Conservation (phyloP, 2,329 filamentous ascomycete genomes). For the Pyrenophora seminiperda region DNA sequence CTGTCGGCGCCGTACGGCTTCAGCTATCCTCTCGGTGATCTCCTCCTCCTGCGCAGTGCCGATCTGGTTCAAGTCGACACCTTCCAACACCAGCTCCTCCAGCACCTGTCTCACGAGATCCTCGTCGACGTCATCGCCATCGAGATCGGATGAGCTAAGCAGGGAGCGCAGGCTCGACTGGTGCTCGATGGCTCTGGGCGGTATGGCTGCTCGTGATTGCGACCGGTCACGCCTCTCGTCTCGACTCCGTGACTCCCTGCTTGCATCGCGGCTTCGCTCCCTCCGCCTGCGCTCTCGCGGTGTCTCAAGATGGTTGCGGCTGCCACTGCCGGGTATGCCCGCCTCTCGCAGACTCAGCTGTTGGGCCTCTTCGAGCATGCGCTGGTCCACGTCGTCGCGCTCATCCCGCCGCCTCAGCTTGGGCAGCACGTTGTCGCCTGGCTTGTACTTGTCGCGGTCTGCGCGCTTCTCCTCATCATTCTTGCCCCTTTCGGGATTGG, state of each 20-base stretch:
- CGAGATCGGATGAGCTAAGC: slow-evolving; percentile 78
- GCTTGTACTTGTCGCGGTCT: slow-evolving; percentile 75
- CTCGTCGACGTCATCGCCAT: slow-evolving; percentile 77
- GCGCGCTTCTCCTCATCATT: slow-evolving; percentile 75
- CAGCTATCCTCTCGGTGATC: slow-evolving; percentile 86
- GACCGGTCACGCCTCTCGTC: slow-evolving; percentile 27
- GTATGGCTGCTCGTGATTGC: slow-evolving; percentile 29
- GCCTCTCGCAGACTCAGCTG: slow-evolving; percentile 74
- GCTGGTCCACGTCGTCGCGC: slow-evolving; percentile 68
- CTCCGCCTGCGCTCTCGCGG: slow-evolving; percentile 41
- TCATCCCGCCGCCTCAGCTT: slow-evolving; percentile 57
- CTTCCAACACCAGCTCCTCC: slow-evolving; percentile 84
- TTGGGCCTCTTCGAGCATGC: slow-evolving; percentile 72
- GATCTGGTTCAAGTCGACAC: slow-evolving; percentile 85
- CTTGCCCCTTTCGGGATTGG: slow-evolving; percentile 77
- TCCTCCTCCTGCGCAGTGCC: slow-evolving; percentile 85
- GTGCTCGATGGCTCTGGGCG: slow-evolving; percentile 73
- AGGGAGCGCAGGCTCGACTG: slow-evolving; percentile 87
- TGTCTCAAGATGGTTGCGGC: slow-evolving; percentile 51
- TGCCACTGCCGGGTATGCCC: slow-evolving; percentile 53
- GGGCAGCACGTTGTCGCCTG: slow-evolving; percentile 80
- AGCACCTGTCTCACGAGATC: slow-evolving; percentile 90
- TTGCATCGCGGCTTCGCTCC: slow-evolving; percentile 48
- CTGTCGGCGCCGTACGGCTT: slow-evolving; percentile 81
- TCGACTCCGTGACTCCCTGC: slow-evolving; percentile 35